Percentiles rank a stretch among this genome's conserved stretches.
These are phyloP conservation scores for Lichtheimia hyalospora DNA, from an alignment of 371 early-diverging fungal genomes.

Conservation along the genomic window DNA sequence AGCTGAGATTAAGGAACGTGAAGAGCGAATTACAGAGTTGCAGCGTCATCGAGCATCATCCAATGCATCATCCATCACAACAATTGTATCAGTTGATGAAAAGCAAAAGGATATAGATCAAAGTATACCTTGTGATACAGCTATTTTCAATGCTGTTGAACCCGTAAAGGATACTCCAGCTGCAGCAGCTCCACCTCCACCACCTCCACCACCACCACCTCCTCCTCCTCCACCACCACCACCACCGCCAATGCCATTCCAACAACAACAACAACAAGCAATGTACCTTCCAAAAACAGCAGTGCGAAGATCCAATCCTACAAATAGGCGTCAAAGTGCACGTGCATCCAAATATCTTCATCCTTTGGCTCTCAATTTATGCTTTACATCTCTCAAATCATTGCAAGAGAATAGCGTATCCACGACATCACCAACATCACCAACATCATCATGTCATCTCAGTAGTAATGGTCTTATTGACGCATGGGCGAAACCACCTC, in stretches of 20 bases:
- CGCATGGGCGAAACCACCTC: slow-evolving; percentile 3
- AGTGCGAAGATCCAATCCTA: slow-evolving; percentile 12
- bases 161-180: slow-evolving; percentile 16
- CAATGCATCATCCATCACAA: slow-evolving; percentile 4
- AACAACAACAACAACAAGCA: too few relatives aligned
- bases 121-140: too few relatives aligned
- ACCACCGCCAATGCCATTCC: slow-evolving; percentile 8
- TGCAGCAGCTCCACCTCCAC: slow-evolving; percentile 13
- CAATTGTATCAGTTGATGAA: not conserved
- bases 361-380: slow-evolving; percentile 43
- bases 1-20: slow-evolving; percentile 39
- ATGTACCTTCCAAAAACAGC: not conserved
- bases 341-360: slow-evolving; percentile 40
- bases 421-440: slow-evolving; percentile 19
- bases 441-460: not conserved
- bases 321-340: slow-evolving; percentile 14
- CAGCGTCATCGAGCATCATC: slow-evolving; percentile 4
- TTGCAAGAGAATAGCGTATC: slow-evolving; percentile 33
- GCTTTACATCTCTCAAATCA: slow-evolving; percentile 39
- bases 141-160: not conserved
- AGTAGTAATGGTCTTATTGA: not conserved
- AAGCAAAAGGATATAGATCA: not conserved
- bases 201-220: slow-evolving; percentile 28
- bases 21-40: slow-evolving; percentile 22
- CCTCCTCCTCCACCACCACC: slow-evolving; percentile 41